Evolutionary conservation across 331 rosid genomes (phyloP).

Genomic region (Erythrophleum ivorense): DNA sequence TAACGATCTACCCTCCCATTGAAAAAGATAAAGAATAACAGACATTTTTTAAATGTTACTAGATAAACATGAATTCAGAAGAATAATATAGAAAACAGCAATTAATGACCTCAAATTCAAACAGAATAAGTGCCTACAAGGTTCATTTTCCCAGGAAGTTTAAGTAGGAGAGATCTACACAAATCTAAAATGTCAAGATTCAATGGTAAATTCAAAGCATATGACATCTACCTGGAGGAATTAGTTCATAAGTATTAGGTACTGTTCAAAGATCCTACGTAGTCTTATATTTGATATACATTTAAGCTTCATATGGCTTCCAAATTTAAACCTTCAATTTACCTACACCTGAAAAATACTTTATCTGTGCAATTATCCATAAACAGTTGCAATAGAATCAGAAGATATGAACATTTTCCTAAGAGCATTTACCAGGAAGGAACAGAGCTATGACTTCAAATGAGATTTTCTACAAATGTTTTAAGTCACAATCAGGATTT

Average conservation of each 20-base stretch:
- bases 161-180: not conserved
- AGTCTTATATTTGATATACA: not conserved
- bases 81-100: not conserved
- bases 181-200: not conserved
- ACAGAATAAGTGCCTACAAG: not conserved
- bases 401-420: slow-evolving; percentile 19
- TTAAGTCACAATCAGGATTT: too few relatives aligned
- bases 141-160: not conserved
- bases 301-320: not conserved
- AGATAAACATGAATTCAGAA: not conserved
- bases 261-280: not conserved
- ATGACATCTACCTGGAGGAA: not conserved
- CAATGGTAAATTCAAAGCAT: not conserved
- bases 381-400: not conserved
- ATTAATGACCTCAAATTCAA: not conserved
- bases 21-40: slow-evolving; percentile 14
- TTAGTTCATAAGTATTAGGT: slow-evolving; percentile 10
- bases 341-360: not conserved
- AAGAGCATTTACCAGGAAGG: slow-evolving; percentile 3
- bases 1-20: not conserved
- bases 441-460: not conserved
- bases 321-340: slow-evolving; percentile 11
- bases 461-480: not conserved
- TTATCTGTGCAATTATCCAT: not conserved
- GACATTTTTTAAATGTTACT: not conserved